Percentiles rank a stretch among this genome's conserved stretches.
Evolutionary conservation across 2,329 filamentous ascomycete species (phyloP).

Genomic region (Basipetospora chlamydospora): DNA sequence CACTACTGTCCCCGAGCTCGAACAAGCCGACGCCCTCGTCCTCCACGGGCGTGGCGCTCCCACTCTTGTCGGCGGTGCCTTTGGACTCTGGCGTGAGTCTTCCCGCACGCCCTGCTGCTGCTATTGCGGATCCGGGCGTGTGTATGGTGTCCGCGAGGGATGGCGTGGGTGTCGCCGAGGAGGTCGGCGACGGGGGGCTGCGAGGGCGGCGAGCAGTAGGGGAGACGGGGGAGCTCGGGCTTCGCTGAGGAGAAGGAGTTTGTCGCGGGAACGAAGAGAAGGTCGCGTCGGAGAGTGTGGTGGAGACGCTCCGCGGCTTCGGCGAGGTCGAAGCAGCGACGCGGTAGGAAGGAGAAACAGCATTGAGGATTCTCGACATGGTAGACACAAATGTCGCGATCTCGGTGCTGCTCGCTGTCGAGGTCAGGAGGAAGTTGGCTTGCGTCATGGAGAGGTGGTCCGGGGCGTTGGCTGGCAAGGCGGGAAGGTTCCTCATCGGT

Average conservation of each 20-base stretch:
- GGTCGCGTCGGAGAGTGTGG: too few relatives aligned
- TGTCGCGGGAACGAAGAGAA: not conserved
- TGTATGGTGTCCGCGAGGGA: too few relatives aligned
- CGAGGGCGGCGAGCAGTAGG: not conserved
- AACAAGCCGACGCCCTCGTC: conserved; percentile 6
- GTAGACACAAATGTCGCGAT: conserved; percentile 37
- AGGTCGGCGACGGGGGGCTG: not conserved
- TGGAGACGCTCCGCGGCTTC: not conserved
- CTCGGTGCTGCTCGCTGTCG: conserved; percentile 37
- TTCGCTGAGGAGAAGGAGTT: not conserved
- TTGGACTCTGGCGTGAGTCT: too few relatives aligned
- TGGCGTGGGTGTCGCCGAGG: too few relatives aligned
- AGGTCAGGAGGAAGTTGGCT: conserved; percentile 42
- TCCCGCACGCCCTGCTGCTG: too few relatives aligned
- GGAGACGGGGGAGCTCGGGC: not conserved
- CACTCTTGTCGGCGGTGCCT: not conserved
- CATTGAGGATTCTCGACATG: conserved; percentile 33
- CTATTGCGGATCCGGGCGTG: too few relatives aligned
- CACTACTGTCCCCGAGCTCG: conserved; percentile 6
- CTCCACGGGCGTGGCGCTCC: not conserved
- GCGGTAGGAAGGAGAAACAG: conserved; percentile 17
- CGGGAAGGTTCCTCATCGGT: conserved; percentile 12
- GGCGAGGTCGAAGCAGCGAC: not conserved
- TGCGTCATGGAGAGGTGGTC: conserved; percentile 25
- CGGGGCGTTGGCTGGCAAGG: conserved; percentile 5